Conservation (phyloP, 2,329 filamentous ascomycete genomes). For the Rhinocladiella mackenziei region DNA sequence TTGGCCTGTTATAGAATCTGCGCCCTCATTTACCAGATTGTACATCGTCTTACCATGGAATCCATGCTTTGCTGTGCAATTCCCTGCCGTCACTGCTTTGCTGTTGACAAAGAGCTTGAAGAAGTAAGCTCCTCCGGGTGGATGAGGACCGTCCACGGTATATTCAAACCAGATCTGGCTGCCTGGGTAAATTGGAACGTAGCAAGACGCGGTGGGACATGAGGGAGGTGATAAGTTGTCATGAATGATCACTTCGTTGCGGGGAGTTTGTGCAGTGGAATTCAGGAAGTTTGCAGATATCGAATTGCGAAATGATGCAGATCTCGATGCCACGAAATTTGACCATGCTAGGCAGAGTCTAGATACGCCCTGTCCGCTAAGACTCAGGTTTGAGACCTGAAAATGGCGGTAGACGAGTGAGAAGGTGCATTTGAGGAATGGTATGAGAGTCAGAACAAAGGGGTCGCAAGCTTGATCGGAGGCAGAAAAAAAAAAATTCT, state of each 20-base stretch:
- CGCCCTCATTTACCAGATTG: conserved; percentile 19
- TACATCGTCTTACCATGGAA: conserved; percentile 30
- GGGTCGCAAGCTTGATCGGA: too few species aligned
- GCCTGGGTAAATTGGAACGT: conserved; percentile 27
- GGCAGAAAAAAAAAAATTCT: too few species aligned
- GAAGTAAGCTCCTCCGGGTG: conserved; percentile 24
- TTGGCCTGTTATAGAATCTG: conserved; percentile 10
- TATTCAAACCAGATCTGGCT: conserved; percentile 31
- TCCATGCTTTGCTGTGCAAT: conserved; percentile 26
- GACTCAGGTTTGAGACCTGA: too few species aligned
- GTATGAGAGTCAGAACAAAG: too few species aligned
- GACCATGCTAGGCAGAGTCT: conserved; percentile 22
- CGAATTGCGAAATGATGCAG: conserved; percentile 28
- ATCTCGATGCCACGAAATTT: conserved; percentile 28
- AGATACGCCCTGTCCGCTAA: too few species aligned
- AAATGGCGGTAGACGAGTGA: too few species aligned
- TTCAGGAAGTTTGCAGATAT: conserved; percentile 26
- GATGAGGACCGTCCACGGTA: conserved; percentile 29
- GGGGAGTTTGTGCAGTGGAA: conserved; percentile 8
- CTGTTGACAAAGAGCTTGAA: conserved; percentile 28
- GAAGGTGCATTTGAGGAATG: too few species aligned
- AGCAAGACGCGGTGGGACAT: conserved; percentile 20
- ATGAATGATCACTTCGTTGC: neutral
- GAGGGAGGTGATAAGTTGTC: neutral
- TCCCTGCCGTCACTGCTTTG: conserved; percentile 23